Conservation (phyloP, 139 green algal species). For the Marvania coccoides region DNA sequence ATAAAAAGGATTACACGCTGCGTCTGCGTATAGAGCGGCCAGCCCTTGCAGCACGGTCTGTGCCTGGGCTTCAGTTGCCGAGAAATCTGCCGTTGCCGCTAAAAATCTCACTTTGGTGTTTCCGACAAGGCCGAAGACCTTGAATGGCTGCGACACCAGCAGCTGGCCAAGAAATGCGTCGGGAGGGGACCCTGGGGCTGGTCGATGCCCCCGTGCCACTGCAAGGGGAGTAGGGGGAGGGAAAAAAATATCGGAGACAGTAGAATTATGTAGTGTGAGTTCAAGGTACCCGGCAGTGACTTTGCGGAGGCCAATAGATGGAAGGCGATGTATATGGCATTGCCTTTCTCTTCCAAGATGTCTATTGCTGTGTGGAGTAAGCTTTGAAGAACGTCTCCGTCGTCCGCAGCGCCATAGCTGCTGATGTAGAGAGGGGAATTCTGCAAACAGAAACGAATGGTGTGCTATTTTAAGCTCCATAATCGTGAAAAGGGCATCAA, state of each 20-base stretch:
- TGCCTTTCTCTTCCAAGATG: neutral
- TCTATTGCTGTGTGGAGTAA: neutral
- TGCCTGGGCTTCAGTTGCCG: conserved; percentile 40
- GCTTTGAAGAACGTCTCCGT: neutral
- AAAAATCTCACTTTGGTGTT: too few relatives aligned
- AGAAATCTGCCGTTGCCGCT: conserved; percentile 54
- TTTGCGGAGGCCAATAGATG: too few relatives aligned
- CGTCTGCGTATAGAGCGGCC: conserved; percentile 61
- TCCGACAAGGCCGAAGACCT: neutral
- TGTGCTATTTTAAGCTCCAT: neutral
- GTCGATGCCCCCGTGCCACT: neutral
- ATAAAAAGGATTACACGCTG: conserved; percentile 79
- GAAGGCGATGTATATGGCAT: too few relatives aligned
- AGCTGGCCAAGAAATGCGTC: neutral
- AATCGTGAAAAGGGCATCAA: neutral
- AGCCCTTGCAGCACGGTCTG: neutral
- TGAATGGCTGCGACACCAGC: neutral
- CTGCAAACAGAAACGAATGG: too few relatives aligned
- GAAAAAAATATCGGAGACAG: neutral
- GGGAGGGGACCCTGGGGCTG: neutral
- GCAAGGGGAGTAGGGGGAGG: neutral
- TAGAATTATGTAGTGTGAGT: too few relatives aligned
- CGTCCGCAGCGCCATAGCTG: neutral
- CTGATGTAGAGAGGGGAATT: neutral
- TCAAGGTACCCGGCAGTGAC: too few relatives aligned